phyloP scores from a whole-genome alignment of 805 yeast genomes.

The Wickerhamiella slavikovae region DNA sequence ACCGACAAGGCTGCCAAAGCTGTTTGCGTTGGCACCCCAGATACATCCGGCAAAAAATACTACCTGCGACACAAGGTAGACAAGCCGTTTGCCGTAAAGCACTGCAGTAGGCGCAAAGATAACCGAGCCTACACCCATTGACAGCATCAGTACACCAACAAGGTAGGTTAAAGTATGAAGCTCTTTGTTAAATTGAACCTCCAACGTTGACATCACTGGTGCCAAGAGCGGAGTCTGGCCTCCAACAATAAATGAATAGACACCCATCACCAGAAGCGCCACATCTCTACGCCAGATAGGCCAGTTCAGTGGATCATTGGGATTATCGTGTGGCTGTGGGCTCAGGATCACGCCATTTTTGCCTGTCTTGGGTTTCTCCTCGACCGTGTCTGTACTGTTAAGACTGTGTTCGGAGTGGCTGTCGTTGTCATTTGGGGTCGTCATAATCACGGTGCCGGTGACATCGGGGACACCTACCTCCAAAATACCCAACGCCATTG shows the following conservation, averaged over 20 bases:
- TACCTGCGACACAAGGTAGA: conserved; percentile 28
- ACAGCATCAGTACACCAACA: conserved; percentile 38
- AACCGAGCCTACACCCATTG: conserved; percentile 38
- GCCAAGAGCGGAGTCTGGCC: conserved; percentile 43
- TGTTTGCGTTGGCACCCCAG: conserved; percentile 31
- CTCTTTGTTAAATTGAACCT: conserved; percentile 24
- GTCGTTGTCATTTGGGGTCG: too few species aligned
- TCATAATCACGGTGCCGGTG: conserved; percentile 31
- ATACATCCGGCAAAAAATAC: conserved; percentile 31
- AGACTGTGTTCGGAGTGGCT: not conserved
- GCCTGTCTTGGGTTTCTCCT: conserved; percentile 23
- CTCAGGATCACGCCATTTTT: conserved; percentile 28
- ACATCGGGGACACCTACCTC: conserved; percentile 23
- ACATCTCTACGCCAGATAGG: conserved; percentile 37
- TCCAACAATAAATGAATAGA: conserved; percentile 38
- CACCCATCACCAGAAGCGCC: conserved; percentile 31
- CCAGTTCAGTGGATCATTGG: conserved; percentile 50
- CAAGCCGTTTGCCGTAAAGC: conserved; percentile 35
- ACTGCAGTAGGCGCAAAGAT: conserved; percentile 38
- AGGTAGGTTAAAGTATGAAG: conserved; percentile 27
- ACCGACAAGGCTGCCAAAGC: conserved; percentile 31
- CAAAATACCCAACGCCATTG: conserved; percentile 19
- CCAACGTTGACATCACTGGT: conserved; percentile 28
- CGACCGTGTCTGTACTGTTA: conserved; percentile 4
- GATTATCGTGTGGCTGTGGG: conserved; percentile 44